Evolutionary conservation across 2,329 filamentous ascomycete species (phyloP).

Genomic region (Leptosphaerulina australis): DNA sequence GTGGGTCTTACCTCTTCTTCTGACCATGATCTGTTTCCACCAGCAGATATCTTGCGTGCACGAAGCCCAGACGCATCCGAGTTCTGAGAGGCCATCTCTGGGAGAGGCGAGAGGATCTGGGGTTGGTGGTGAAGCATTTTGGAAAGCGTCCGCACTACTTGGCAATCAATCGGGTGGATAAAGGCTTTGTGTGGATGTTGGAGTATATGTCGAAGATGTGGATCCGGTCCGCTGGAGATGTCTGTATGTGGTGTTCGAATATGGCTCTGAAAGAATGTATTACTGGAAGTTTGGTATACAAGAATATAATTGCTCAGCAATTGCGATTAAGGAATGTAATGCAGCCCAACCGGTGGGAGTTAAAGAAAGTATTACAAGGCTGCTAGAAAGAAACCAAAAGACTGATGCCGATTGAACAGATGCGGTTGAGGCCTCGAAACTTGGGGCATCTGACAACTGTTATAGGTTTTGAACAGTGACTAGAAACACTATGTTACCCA

Average conservation of each 20-base stretch:
- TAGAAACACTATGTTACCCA: conserved; percentile 38
- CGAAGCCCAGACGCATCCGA: conserved; percentile 60
- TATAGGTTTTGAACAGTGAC: conserved; percentile 44
- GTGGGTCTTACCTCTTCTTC: conserved; percentile 73
- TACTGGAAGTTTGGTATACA: conserved; percentile 41
- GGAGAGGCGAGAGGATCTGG: conserved; percentile 47
- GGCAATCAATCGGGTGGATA: conserved; percentile 1
- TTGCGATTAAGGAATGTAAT: conserved; percentile 58
- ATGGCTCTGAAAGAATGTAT: conserved; percentile 49
- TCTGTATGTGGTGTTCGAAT: conserved; percentile 57
- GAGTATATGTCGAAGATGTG: conserved; percentile 22
- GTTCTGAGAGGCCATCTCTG: conserved; percentile 43
- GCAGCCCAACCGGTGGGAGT: conserved; percentile 62
- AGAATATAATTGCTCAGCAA: conserved; percentile 51
- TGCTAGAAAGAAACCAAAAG: conserved; percentile 48
- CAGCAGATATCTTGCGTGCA: conserved; percentile 71
- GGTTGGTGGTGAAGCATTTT: conserved; percentile 49
- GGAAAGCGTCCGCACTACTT: conserved; percentile 10
- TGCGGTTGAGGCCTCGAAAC: conserved; percentile 47
- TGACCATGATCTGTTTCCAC: conserved; percentile 81
- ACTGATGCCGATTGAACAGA: conserved; percentile 48
- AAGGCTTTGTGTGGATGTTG: conserved; percentile 50
- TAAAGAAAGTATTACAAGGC: conserved; percentile 56
- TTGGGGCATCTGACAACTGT: conserved; percentile 43
- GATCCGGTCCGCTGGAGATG: conserved; percentile 34